Percentiles rank a stretch among this genome's conserved stretches.
phyloP scores from a whole-genome alignment of 331 rosid genomes.

The Erythrophleum ivorense region DNA sequence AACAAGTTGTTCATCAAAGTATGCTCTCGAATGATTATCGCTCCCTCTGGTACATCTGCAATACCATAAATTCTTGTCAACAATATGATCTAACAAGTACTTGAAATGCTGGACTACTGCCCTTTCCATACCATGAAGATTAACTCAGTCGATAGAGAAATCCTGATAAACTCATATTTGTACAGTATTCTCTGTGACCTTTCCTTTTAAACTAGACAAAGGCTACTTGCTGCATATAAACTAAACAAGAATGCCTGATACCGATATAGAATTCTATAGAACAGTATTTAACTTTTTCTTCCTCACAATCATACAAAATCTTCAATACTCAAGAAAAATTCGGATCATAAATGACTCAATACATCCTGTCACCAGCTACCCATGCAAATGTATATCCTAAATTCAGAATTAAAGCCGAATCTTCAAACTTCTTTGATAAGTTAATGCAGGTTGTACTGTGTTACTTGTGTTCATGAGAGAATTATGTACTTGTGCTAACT shows the following conservation, averaged over 20 bases:
- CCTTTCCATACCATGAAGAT: background rate
- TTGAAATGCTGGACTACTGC: conserved; percentile 7
- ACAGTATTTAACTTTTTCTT: background rate
- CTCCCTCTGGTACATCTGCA: conserved; percentile 99
- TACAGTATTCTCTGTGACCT: background rate
- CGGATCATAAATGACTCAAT: background rate
- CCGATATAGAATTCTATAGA: background rate
- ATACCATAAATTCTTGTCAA: conserved; percentile 32
- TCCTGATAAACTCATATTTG: background rate
- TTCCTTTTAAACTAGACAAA: background rate
- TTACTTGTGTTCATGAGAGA: conserved; percentile 4
- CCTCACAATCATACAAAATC: background rate
- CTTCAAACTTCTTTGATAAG: background rate
- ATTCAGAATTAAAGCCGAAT: background rate
- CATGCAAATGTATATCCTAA: background rate
- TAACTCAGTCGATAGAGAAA: background rate
- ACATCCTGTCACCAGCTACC: background rate
- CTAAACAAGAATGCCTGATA: background rate
- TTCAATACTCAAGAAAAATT: background rate
- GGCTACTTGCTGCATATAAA: background rate
- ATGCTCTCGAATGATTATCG: conserved; percentile 84
- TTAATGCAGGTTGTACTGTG: background rate
- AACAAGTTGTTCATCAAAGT: conserved; percentile 78
- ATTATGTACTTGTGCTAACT: background rate
- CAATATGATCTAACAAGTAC: conserved; percentile 12